Evolutionary conservation across 2,329 filamentous ascomycete genomes (phyloP), one percentile per base, ranked within the genome.

Genomic region (Claviceps pusilla): DNA sequence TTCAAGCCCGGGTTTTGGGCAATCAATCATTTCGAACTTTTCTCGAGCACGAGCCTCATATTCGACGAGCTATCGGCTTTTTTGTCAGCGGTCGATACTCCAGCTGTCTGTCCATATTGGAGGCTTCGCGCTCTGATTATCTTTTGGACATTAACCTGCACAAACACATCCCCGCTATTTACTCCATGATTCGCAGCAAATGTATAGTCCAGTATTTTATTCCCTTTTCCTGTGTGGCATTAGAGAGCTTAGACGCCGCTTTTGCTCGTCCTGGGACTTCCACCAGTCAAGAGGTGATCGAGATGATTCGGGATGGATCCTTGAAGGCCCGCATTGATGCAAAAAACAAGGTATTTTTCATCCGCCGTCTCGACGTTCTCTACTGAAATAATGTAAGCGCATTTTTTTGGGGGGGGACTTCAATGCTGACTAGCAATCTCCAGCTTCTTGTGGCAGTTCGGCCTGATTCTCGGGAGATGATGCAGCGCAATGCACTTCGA

Each of bases 41-140:
- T 65, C 78, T 98, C 14, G 93, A 97, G 67, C 77, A 94, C 0
- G 93, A 97, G 69, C 89, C 91, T 3, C 91, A 97, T 63, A 86
- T 98, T 58, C 87, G 93, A 59, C 90, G 90, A 56, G 91, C 93
- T 12, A 86, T 98, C 61, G 81, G 80, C 7, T 84, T 88, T 65
- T 98, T 96, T 71, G 88, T 91, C 61, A 89, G 86, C 60, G 89
- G 88, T 57, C 87, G 94, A 62, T 98, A 96, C 69, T 85, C 87
- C 10, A 79, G 80, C 47, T 97, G 91, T 67, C 75, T 98, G 48
- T 78, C 82, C 49, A 88, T 91, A 41, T 77, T 98, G 0, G 87
- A 93, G 63, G 78, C 82, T 5, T 91, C 93, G 68, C 83, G 83
- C 51, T 73, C 82, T 41, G 93, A 98, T 68, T 97, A 93, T 66